These are phyloP conservation scores for Brassica carinata DNA, from an alignment of 345 rosid genomes.

Conservation along the genomic window DNA sequence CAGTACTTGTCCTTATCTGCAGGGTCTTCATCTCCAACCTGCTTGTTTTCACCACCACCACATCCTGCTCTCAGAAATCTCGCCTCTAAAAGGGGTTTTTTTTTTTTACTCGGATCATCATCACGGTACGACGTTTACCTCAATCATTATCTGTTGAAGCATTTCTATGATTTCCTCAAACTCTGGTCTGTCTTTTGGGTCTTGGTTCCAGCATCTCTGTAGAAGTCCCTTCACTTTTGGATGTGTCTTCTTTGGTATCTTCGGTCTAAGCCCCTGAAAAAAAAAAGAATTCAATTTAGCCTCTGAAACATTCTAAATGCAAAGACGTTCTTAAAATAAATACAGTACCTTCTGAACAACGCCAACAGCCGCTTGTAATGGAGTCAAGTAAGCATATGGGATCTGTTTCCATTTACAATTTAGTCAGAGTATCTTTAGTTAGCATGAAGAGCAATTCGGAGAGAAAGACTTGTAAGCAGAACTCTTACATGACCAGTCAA, in stretches of 20 bases:
- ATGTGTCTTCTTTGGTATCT: conserved; percentile 76
- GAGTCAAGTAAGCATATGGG: conserved; percentile 77
- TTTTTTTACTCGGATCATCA: conserved; percentile 18
- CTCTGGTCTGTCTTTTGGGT: conserved; percentile 74
- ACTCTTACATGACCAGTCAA: conserved; percentile 84
- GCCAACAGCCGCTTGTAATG: conserved; percentile 91
- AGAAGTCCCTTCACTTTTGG: conserved; percentile 71
- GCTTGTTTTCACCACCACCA: conserved; percentile 35
- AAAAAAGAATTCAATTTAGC: conserved; percentile 1
- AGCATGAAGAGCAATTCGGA: conserved; percentile 6
- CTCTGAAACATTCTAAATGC: neutral
- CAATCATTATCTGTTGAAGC: conserved; percentile 67
- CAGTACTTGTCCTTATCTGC: conserved; percentile 44
- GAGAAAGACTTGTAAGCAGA: neutral
- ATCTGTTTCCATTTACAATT: conserved; percentile 54
- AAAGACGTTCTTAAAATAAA: neutral
- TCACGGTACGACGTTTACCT: conserved; percentile 49
- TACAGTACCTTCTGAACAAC: conserved; percentile 84
- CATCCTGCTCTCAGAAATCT: conserved; percentile 32
- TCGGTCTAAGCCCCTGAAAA: conserved; percentile 68
- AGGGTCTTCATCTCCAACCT: conserved; percentile 60
- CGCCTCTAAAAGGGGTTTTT: neutral
- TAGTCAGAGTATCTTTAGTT: neutral
- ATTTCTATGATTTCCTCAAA: conserved; percentile 72
- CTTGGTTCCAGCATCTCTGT: conserved; percentile 88